A percentile compares a stretch with the other conserved stretches of the same genome.
These are phyloP conservation scores for Dryas drummondii DNA, from an alignment of 306 rosid species.

Conservation along the genomic window DNA sequence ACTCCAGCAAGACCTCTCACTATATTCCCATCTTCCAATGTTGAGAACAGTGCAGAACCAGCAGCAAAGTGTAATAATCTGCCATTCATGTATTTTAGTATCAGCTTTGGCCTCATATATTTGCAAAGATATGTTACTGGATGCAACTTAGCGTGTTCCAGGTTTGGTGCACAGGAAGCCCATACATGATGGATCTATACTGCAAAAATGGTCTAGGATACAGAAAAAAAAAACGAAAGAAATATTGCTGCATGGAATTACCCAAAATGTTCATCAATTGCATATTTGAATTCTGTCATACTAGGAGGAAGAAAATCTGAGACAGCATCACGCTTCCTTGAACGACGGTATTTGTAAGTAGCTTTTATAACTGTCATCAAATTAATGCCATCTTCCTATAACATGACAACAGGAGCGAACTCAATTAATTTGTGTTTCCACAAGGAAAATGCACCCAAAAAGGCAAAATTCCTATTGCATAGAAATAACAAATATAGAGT, in stretches of 20 bases:
- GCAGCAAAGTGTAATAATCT: conserved; percentile 49
- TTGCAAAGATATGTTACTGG: background rate
- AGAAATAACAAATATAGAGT: background rate
- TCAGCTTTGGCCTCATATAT: conserved; percentile 14
- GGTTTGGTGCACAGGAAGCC: too few relatives aligned
- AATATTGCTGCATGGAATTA: conserved; percentile 32
- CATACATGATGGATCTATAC: too few relatives aligned
- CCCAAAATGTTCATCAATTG: conserved; percentile 60
- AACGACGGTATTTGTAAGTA: conserved; percentile 66
- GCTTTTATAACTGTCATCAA: conserved; percentile 79
- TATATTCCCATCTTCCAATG: conserved; percentile 78
- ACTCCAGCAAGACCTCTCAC: conserved; percentile 89
- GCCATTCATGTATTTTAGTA: conserved; percentile 28
- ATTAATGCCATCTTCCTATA: conserved; percentile 84
- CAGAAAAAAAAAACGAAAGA: background rate
- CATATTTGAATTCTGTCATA: conserved; percentile 49
- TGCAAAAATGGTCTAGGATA: too few relatives aligned
- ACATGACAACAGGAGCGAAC: conserved; percentile 20
- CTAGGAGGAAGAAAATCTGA: conserved; percentile 78
- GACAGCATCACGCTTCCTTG: conserved; percentile 56
- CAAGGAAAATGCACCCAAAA: background rate
- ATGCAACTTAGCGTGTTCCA: background rate
- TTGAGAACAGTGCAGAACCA: conserved; percentile 75
- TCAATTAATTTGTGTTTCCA: background rate
- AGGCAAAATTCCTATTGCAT: background rate